Percentiles rank a stretch among this genome's conserved stretches.
Evolutionary conservation across 345 rosid genomes (phyloP).

Genomic region (Geranium rotundifolium): DNA sequence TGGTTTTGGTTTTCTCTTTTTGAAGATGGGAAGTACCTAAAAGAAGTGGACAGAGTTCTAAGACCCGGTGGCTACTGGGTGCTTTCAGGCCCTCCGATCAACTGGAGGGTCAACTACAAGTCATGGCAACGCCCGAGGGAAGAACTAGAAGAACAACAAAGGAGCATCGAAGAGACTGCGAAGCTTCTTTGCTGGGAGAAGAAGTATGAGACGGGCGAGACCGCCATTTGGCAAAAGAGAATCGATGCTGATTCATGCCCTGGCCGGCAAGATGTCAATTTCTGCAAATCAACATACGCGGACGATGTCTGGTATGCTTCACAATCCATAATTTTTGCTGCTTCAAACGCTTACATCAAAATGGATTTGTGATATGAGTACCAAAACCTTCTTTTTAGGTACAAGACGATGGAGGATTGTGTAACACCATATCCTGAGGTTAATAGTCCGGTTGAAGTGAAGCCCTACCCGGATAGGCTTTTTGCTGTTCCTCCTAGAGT

Average conservation of each 20-base stretch:
- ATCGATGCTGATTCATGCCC: constrained; percentile 29
- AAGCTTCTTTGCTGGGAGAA: constrained; percentile 51
- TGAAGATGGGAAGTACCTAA: constrained; percentile 45
- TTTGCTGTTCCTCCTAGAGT: constrained; percentile 53
- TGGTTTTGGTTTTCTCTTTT: neutral
- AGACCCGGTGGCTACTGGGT: constrained; percentile 73
- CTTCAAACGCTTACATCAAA: neutral
- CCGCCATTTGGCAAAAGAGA: constrained; percentile 68
- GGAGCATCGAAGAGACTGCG: constrained; percentile 38
- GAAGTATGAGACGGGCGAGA: constrained; percentile 33
- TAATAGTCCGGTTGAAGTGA: constrained; percentile 23
- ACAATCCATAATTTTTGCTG: neutral
- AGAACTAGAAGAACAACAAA: constrained; percentile 42
- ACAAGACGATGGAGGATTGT: constrained; percentile 47
- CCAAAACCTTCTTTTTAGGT: constrained; percentile 23
- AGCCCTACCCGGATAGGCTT: constrained; percentile 49
- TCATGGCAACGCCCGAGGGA: constrained; percentile 9
- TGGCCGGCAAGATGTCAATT: constrained; percentile 19
- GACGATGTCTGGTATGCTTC: constrained; percentile 37
- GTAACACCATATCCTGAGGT: constrained; percentile 45
- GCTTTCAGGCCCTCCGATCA: constrained; percentile 61
- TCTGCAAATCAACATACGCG: constrained; percentile 34
- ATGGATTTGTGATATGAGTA: neutral
- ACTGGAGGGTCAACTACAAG: constrained; percentile 31
- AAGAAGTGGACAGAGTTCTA: constrained; percentile 54